A percentile compares a stretch with the other conserved stretches of the same genome.
Evolutionary conservation across 176 grass and related monocot genomes (phyloP).

Genomic region (Dendrocalamus sinicus): DNA sequence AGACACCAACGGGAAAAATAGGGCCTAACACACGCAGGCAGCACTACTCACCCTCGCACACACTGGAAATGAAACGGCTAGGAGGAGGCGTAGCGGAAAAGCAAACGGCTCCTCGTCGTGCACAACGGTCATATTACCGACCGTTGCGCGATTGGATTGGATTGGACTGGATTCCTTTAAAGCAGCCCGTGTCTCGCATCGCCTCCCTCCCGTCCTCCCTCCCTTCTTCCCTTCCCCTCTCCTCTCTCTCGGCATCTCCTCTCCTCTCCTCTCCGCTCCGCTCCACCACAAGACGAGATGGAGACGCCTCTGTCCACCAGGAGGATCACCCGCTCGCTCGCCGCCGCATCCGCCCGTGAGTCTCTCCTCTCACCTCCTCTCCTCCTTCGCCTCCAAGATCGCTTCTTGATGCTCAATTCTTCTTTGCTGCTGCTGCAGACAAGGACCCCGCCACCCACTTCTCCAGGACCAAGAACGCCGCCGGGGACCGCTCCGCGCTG

Average conservation of each 20-base stretch:
- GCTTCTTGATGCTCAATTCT: background rate
- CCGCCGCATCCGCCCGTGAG: constrained; percentile 44
- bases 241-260: too few relatives aligned
- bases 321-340: constrained; percentile 59
- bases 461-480: constrained; percentile 41
- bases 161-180: background rate
- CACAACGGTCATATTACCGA: too few relatives aligned
- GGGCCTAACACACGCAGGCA: too few relatives aligned
- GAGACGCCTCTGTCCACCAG: constrained; percentile 66
- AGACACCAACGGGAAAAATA: too few relatives aligned
- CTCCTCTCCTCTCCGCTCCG: too few relatives aligned
- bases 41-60: too few relatives aligned
- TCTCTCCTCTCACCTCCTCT: background rate
- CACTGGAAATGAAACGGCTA: too few relatives aligned
- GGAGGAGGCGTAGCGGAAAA: too few relatives aligned
- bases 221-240: too few relatives aligned
- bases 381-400: too few relatives aligned
- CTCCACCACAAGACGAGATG: constrained; percentile 27
- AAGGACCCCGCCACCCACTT: background rate
- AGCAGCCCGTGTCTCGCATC: background rate
- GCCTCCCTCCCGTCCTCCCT: background rate
- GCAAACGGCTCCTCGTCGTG: too few relatives aligned
- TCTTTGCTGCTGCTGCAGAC: constrained; percentile 26
- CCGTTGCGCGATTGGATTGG: too few relatives aligned
- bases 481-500: constrained; percentile 50